Evolutionary conservation across 2,329 filamentous ascomycete genomes (phyloP), one percentile per base, ranked within the genome.

Genomic region (Aspergillus sp.): DNA sequence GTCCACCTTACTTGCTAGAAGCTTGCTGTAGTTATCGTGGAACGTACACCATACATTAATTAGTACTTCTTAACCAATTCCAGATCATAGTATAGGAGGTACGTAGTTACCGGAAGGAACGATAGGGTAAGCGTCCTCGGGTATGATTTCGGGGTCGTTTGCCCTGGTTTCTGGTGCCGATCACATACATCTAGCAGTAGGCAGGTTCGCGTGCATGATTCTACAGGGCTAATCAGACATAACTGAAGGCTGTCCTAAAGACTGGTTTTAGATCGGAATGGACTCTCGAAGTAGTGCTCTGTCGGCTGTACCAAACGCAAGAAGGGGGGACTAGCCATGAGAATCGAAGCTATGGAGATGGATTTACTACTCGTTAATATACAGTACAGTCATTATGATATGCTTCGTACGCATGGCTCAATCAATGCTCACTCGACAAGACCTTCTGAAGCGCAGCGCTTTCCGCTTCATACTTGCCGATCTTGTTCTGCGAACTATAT

Each of bases 381-480:
- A 54, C 19, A 25, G n/a, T 11, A 31, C 23, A 45, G 31, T 49
- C 55, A 31, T 43, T 19, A 13, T 25, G 4, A 28, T 17, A 7
- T 19, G 22, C 13, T 70, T 51, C 25, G 25, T 28, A 28, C 25
- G 4, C 25, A 28, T 28, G 25, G 6, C 4, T 7, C 25, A 28
- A 28, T 28, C 25, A 83, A 64, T 77, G 83, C 69, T 89, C 84
- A 54, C 78, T 77, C 59, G 79, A 77, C 66, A 95, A 76, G 49
- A 91, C 79, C 82, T 89, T 91, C 82, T 94, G 94, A 79, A 96
- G 77, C 46, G 65, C 79, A 1, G 77, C 85, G 76, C 90, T 91
- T 73, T 96, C 88, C 68, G 76, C 81, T 77, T 97, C 93, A 74
- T 89, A 91, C 57, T 79, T 82, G 68, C 87, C 84, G 62, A 97